These are phyloP conservation scores for Rutstroemia sp. DNA, from an alignment of 2,329 filamentous ascomycete genomes.

Conservation along the genomic window DNA sequence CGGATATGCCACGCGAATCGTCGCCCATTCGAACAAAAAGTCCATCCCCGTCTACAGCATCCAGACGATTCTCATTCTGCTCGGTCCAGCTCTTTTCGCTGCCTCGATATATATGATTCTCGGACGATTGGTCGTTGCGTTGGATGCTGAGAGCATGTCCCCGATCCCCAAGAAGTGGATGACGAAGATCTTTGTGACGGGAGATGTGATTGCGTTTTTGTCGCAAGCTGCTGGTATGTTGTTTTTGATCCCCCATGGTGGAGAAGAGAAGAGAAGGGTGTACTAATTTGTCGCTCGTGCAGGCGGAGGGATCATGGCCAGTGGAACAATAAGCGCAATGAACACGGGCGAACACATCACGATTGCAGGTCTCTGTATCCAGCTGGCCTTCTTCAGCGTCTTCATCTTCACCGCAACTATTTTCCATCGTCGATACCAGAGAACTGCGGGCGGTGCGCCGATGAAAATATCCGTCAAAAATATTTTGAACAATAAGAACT, in stretches of 20 bases:
- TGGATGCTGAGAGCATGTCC: neutral
- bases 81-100: neutral
- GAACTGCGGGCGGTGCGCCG: neutral
- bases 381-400: conserved; percentile 41
- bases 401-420: conserved; percentile 31
- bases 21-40: neutral
- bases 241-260: too few relatives aligned
- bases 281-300: neutral
- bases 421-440: conserved; percentile 7
- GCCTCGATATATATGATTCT: conserved; percentile 4
- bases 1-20: neutral
- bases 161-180: neutral
- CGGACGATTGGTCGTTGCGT: neutral
- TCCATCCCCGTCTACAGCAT: neutral
- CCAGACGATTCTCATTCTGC: neutral
- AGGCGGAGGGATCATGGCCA: conserved; percentile 11
- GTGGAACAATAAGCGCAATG: conserved; percentile 25
- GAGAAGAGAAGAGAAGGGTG: neutral
- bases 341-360: conserved; percentile 35
- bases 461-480: neutral
- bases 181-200: neutral
- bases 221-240: neutral
- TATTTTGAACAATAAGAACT: neutral
- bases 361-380: conserved; percentile 39
- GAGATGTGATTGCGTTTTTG: conserved; percentile 1